A percentile compares a stretch with the other conserved stretches of the same genome.
phyloP scores from a whole-genome alignment of 23 red algal genomes.

The Gracilaria domingensis region DNA sequence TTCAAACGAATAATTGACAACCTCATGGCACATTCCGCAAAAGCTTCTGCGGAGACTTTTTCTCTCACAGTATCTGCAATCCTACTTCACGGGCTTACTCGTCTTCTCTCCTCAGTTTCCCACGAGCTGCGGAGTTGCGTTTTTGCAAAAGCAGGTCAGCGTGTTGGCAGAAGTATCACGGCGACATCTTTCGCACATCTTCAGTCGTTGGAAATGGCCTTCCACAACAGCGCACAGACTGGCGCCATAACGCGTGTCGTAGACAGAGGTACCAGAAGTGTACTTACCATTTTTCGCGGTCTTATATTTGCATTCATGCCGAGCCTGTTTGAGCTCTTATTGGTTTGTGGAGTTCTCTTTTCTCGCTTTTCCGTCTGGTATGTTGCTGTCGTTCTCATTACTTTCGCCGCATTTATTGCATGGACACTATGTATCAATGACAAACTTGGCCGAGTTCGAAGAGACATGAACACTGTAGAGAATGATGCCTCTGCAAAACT shows the following conservation, averaged over 20 bases:
- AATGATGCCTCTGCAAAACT: constrained; percentile 89
- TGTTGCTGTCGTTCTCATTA: constrained; percentile 68
- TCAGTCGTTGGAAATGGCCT: constrained; percentile 77
- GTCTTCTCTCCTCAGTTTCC: constrained; percentile 54
- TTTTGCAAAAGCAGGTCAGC: constrained; percentile 81
- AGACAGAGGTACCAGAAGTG: constrained; percentile 87
- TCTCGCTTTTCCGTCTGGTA: constrained; percentile 69
- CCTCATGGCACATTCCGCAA: constrained; percentile 28
- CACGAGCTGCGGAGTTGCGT: constrained; percentile 90
- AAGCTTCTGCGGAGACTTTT: neutral
- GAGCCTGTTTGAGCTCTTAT: constrained; percentile 85
- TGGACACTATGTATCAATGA: constrained; percentile 86
- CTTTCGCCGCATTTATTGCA: constrained; percentile 72
- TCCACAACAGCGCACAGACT: constrained; percentile 55
- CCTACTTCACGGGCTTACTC: constrained; percentile 65
- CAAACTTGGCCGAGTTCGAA: constrained; percentile 59
- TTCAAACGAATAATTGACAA: constrained; percentile 55
- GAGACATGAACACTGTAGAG: constrained; percentile 76
- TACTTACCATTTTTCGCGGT: constrained; percentile 90
- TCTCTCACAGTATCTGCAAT: constrained; percentile 18
- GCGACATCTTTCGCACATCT: constrained; percentile 85
- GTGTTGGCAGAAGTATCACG: constrained; percentile 88
- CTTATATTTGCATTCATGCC: constrained; percentile 88
- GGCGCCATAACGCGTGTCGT: constrained; percentile 85
- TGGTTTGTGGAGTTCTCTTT: constrained; percentile 86